These are phyloP conservation scores for Spizellomyces sp. DNA, from an alignment of 192 early-diverging fungal genomes.

Conservation along the genomic window DNA sequence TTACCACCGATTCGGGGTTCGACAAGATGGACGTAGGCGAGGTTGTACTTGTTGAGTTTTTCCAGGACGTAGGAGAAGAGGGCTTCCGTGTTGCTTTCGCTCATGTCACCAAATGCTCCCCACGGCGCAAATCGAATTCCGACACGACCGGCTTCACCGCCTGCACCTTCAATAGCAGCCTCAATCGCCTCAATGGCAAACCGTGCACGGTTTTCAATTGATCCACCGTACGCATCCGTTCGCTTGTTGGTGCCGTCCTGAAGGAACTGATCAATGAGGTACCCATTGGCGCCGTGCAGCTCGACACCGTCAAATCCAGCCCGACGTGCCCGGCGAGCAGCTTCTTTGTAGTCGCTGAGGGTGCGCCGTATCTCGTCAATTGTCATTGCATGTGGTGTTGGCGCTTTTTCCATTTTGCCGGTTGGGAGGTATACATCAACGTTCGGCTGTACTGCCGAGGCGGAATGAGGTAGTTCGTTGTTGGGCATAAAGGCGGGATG, in stretches of 20 bases:
- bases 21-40: constrained; percentile 36
- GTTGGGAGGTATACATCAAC: neutral
- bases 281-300: constrained; percentile 80
- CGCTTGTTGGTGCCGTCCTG: constrained; percentile 72
- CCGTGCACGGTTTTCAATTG: constrained; percentile 77
- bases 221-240: constrained; percentile 89
- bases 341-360: neutral
- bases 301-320: constrained; percentile 91
- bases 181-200: constrained; percentile 36
- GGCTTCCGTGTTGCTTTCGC: constrained; percentile 9
- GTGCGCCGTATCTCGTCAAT: neutral
- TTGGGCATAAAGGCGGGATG: neutral
- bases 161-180: constrained; percentile 17
- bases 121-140: constrained; percentile 42
- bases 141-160: constrained; percentile 24
- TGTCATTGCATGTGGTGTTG: neutral
- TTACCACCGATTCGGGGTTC: constrained; percentile 11
- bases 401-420: neutral
- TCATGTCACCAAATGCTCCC: constrained; percentile 20
- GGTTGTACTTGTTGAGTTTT: constrained; percentile 13
- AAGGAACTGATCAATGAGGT: constrained; percentile 79
- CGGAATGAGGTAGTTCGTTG: constrained; percentile 17
- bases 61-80: constrained; percentile 15
- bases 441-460: constrained; percentile 13
- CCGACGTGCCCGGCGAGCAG: neutral